Evolutionary conservation across 108 stramenopile species (phyloP).

Genomic region (Poteriospumella lacustris): DNA sequence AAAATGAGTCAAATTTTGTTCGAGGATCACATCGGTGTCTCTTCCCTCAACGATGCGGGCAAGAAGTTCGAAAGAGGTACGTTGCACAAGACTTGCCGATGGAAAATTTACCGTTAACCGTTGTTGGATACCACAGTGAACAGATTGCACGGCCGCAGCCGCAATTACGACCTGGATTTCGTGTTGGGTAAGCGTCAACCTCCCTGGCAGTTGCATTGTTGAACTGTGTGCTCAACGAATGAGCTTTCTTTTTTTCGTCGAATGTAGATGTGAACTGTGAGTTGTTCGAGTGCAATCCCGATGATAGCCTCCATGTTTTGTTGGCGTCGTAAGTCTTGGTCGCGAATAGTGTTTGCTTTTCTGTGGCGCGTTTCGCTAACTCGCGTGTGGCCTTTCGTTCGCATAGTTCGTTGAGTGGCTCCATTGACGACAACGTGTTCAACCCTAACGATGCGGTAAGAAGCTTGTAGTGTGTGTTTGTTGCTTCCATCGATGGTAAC

Average conservation of each 20-base stretch:
- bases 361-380: background rate
- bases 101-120: background rate
- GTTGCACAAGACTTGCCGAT: background rate
- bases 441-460: constrained; percentile 19
- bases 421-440: background rate
- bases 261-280: constrained; percentile 23
- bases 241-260: background rate
- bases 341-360: background rate
- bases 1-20: constrained; percentile 23
- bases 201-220: background rate
- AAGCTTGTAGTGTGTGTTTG: background rate
- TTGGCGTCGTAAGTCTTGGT: background rate
- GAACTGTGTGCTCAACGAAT: too few relatives aligned
- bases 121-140: background rate
- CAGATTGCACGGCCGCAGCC: background rate
- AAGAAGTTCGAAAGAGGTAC: constrained; percentile 30
- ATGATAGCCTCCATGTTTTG: background rate
- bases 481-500: background rate
- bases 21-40: constrained; percentile 3
- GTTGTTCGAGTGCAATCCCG: background rate
- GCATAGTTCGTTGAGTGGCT: background rate
- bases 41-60: background rate
- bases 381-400: background rate
- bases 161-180: constrained; percentile 14
- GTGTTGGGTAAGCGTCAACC: background rate